phyloP scores from a whole-genome alignment of 108 stramenopile genomes.

The Cafeteria roenbergensis region DNA sequence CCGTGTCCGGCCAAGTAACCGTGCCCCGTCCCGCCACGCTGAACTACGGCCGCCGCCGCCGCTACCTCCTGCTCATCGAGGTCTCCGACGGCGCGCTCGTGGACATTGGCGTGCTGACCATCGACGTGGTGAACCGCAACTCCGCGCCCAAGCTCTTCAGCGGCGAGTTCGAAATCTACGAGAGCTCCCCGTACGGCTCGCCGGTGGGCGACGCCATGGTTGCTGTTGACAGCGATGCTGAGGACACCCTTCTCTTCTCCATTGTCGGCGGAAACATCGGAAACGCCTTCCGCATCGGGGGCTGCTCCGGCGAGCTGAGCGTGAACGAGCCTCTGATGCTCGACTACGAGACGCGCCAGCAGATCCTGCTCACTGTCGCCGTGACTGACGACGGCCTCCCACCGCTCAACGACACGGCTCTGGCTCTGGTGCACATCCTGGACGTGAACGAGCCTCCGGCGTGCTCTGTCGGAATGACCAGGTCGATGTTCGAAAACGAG shows the following conservation, averaged over 20 bases:
- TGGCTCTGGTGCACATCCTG: not conserved
- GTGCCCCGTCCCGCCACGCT: not conserved
- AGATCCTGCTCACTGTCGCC: not conserved
- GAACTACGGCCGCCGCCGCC: not conserved
- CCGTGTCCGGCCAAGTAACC: not conserved
- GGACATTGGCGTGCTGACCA: not conserved
- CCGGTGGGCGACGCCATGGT: not conserved
- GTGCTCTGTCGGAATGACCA: too few relatives aligned
- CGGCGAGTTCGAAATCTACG: not conserved
- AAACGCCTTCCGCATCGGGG: not conserved
- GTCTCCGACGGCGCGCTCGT: not conserved
- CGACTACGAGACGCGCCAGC: not conserved
- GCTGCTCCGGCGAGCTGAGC: not conserved
- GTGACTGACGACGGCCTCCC: not conserved
- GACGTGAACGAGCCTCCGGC: not conserved
- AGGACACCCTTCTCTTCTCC: not conserved
- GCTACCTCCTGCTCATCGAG: not conserved
- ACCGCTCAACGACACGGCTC: not conserved
- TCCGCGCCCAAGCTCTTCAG: not conserved
- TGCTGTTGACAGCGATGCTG: not conserved
- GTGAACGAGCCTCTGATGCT: not conserved
- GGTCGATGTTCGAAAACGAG: too few relatives aligned
- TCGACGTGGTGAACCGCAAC: not conserved
- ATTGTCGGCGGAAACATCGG: not conserved
- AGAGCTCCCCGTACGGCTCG: not conserved